These are phyloP conservation scores for Trichophyton benhamiae DNA, from an alignment of 2,329 filamentous ascomycete genomes.

Conservation along the genomic window DNA sequence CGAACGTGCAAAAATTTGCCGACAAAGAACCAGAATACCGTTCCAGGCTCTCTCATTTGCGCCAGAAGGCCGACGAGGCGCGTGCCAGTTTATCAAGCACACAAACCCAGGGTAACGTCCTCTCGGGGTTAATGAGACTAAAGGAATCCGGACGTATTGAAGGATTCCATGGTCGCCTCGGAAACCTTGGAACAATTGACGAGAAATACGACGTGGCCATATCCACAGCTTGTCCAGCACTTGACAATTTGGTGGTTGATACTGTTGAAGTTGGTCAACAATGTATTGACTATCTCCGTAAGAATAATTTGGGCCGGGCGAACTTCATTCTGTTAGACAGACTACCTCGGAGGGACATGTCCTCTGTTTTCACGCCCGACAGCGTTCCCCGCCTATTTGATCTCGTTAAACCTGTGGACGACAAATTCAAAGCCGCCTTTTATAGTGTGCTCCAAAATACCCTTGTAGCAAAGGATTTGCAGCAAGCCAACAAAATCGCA, in stretches of 20 bases:
- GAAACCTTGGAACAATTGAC: conserved; percentile 88
- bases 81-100: conserved; percentile 78
- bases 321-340: conserved; percentile 96
- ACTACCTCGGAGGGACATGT: conserved; percentile 64
- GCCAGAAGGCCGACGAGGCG: conserved; percentile 93
- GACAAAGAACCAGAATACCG: conserved; percentile 72
- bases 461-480: conserved; percentile 77
- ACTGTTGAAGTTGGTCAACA: conserved; percentile 93
- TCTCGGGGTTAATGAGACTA: conserved; percentile 83
- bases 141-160: conserved; percentile 94
- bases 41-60: conserved; percentile 71
- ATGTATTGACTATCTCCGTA: conserved; percentile 93
- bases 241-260: conserved; percentile 95
- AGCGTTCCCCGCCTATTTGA: conserved; percentile 88
- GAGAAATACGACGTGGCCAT: conserved; percentile 94
- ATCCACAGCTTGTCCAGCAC: conserved; percentile 79
- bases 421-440: conserved; percentile 78
- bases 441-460: conserved; percentile 94
- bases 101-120: conserved; percentile 84
- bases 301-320: conserved; percentile 90
- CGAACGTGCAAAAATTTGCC: conserved; percentile 59
- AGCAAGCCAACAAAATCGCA: conserved; percentile 94
- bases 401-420: conserved; percentile 75
- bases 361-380: conserved; percentile 75
- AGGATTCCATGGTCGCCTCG: conserved; percentile 88